phyloP scores from a whole-genome alignment of 2,329 filamentous ascomycete genomes.

The Clarireedia hainanense region DNA sequence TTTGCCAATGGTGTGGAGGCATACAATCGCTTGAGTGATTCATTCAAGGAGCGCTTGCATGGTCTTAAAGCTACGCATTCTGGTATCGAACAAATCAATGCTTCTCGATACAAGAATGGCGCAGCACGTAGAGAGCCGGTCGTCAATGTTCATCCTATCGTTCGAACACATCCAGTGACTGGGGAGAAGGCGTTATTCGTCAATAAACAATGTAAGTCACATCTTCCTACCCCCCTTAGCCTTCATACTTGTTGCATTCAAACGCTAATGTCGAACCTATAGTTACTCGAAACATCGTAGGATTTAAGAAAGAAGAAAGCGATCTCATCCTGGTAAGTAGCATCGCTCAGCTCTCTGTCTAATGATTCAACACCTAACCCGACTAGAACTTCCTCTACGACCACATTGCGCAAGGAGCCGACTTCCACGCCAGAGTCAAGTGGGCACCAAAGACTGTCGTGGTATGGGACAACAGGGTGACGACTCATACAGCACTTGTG shows the following conservation, averaged over 20 bases:
- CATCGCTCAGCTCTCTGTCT: background rate
- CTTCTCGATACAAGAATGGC: slow-evolving; percentile 56
- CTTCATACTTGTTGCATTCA: background rate
- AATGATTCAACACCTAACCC: slow-evolving; percentile 36
- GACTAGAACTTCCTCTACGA: slow-evolving; percentile 71
- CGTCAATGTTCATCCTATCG: slow-evolving; percentile 64
- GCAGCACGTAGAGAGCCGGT: slow-evolving; percentile 71
- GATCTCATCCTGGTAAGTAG: slow-evolving; percentile 51
- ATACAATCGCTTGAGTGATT: slow-evolving; percentile 71
- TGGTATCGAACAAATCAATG: slow-evolving; percentile 70
- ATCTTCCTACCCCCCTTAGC: background rate
- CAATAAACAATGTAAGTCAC: slow-evolving; percentile 67
- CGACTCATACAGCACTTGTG: slow-evolving; percentile 68
- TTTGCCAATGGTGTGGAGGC: slow-evolving; percentile 75
- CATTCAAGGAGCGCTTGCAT: slow-evolving; percentile 72
- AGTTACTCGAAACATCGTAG: slow-evolving; percentile 76
- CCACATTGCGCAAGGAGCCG: slow-evolving; percentile 63
- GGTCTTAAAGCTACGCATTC: slow-evolving; percentile 77
- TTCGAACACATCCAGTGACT: slow-evolving; percentile 73
- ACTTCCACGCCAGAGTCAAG: slow-evolving; percentile 66
- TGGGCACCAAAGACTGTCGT: slow-evolving; percentile 78
- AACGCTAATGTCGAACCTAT: background rate
- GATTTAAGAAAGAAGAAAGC: slow-evolving; percentile 80
- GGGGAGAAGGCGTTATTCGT: slow-evolving; percentile 79
- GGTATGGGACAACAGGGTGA: slow-evolving; percentile 80